Base-by-base conservation (phyloP, 331 rosid species). In the Spiraea crenata region DNA sequence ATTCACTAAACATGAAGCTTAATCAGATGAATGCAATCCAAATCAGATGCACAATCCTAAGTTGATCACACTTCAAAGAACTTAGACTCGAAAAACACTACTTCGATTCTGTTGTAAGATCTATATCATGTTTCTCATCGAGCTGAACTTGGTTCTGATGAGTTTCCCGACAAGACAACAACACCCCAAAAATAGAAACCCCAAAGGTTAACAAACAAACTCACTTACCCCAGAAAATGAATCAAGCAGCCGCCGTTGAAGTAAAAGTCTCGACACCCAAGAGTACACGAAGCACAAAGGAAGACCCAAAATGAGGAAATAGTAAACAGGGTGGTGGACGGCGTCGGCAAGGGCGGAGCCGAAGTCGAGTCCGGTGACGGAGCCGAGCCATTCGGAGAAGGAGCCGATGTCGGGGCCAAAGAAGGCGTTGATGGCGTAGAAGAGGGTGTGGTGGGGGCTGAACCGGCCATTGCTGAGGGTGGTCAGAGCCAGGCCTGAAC, bases 331-430 rank as follows among this genome's bases (percentile, higher is more conserved):
- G 25, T 92, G 82, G 77, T 92, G 98, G 69, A 92, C 75, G 63
- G 79, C 75, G 63, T 78, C 81, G 5, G 93, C 82, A 1, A 86
- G 63, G 4, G 71, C 50, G 59, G 90, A 86, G 44, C 82, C 93
- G 3, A 82, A 40, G 52, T 72, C 73, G 39, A 76, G 11, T 17
- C 80, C 88, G 13, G 82, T 1, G 66, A 69, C 31, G 31, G 95
- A 83, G 42, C 74, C 80, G 5, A 93, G 89, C 98, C 97, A 90
- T 7, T 90, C 88, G 6, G 88, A 71, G 89, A 92, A 92, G 76
- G 97, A 90, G 69, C 98, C 97, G 75, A 92, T 82, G 73, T 90
- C 98, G 8, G 98, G 98, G 60, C 93, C 97, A 72, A 92, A 92
- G 90, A 92, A 92, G 63, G 98, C 77, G 77, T 92, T 92, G 80